phyloP scores from a whole-genome alignment of 768 basidiomycete genomes.

The Hygrophorus pudorinus region DNA sequence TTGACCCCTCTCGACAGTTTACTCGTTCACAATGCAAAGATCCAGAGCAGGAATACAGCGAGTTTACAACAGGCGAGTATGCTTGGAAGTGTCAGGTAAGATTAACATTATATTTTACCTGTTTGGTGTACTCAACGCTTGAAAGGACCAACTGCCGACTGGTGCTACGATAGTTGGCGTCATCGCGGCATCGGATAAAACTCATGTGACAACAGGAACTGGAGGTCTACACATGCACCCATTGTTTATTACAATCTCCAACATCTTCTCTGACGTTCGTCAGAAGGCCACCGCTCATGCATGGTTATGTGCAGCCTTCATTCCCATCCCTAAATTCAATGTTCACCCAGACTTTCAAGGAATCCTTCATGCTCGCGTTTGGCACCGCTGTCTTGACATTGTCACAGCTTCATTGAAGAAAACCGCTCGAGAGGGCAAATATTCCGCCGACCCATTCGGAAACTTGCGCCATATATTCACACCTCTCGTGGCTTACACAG shows the following conservation, averaged over 20 bases:
- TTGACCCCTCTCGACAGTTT: constrained; percentile 3
- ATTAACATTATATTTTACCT: neutral
- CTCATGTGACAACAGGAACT: constrained; percentile 11
- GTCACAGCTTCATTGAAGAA: constrained; percentile 11
- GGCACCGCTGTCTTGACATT: constrained; percentile 13
- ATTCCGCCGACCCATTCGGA: constrained; percentile 13
- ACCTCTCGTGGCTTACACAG: constrained; percentile 10
- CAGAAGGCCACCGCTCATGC: constrained; percentile 12
- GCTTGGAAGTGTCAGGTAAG: constrained; percentile 16
- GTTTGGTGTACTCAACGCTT: neutral
- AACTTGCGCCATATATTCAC: constrained; percentile 12
- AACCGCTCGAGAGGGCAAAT: constrained; percentile 10
- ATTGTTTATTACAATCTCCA: constrained; percentile 9
- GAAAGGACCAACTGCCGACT: constrained; percentile 9
- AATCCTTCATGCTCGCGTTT: constrained; percentile 9
- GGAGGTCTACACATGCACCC: constrained; percentile 9
- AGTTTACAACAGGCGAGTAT: constrained; percentile 14
- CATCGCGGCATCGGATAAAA: constrained; percentile 14
- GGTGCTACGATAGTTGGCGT: constrained; percentile 13
- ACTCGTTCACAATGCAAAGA: constrained; percentile 8
- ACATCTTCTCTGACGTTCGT: constrained; percentile 9
- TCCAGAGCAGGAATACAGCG: constrained; percentile 11
- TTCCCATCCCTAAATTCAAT: constrained; percentile 17
- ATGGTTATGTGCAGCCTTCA: constrained; percentile 11
- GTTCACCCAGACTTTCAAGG: constrained; percentile 6